Base-by-base conservation (phyloP, 1,284 basidiomycete genomes). In the Omphalotus olearius region DNA sequence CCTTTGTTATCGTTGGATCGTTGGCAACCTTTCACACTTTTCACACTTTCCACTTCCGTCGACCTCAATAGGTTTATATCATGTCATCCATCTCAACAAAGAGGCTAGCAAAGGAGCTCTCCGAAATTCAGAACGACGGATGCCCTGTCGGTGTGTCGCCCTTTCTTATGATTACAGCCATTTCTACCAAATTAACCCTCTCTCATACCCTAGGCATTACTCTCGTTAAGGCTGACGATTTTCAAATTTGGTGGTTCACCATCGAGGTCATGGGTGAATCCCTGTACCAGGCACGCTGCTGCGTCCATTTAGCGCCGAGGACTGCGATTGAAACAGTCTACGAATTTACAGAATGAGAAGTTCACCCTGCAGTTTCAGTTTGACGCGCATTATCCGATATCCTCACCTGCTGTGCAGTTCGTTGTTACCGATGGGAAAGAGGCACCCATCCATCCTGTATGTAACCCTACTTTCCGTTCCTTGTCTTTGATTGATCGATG, bases 351-450 rank as follows among this genome's bases (percentile, higher is more conserved):
- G 89, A 83, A 76, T 48, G 88, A 91, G 69, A 78, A 75, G 48
- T 85, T 89, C 65, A 83, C 79, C 51, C 73, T 91, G 36, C 83
- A 82, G 70, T 91, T 91, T 66, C 76, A 82, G 58, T 91, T 91
- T 62, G 87, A 91, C 59, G 38, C 72, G 2, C 75, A 78, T 59
- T 91, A 91, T 66, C 89, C 88, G 2, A 91, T 91, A 62, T 85
- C 85, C 4, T 80, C 88, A 1, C 88, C 88, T n/a, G 85, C 87
- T 13, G 88, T 91, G 16, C 85, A 87, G 61, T 91, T 91, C 60
- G 80, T 90, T 36, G 79, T 86, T 13, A 78, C 78, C 49, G 74
- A 83, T 43, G 72, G 75, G 42, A 73, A 73, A 54, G 68, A 80
- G 58, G 76, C 86, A 16, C 88, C 89, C 13, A 64, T 86, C 33